Evolutionary conservation across 140 eudicot genomes (phyloP).

Genomic region (Bidens hawaiensis): DNA sequence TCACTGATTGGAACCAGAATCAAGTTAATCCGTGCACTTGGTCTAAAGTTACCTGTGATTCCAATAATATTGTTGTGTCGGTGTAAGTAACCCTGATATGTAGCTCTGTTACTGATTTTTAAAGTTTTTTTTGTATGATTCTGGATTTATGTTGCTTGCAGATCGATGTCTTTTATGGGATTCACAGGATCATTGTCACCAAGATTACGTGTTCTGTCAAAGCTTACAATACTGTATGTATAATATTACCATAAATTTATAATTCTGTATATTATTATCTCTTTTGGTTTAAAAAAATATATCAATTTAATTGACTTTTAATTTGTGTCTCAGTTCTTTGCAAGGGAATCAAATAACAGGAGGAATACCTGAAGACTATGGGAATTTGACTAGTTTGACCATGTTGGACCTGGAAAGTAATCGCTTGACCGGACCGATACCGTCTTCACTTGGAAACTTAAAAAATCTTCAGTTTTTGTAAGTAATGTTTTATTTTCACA

Average conservation of each 20-base stretch:
- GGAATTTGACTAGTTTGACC: slow-evolving; percentile 70
- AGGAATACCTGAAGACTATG: slow-evolving; percentile 75
- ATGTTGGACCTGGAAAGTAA: slow-evolving; percentile 79
- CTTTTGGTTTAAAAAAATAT: not conserved
- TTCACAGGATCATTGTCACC: no score
- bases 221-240: slow-evolving; percentile 75
- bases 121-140: not conserved
- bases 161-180: slow-evolving; percentile 83
- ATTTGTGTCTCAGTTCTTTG: slow-evolving; percentile 42
- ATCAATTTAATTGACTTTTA: not conserved
- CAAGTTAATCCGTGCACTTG: slow-evolving; percentile 51
- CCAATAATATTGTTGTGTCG: no score
- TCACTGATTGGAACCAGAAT: no score
- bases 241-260: slow-evolving; percentile 6
- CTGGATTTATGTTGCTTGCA: slow-evolving; percentile 24
- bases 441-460: slow-evolving; percentile 85
- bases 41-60: slow-evolving; percentile 51
- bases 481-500: slow-evolving; percentile 23
- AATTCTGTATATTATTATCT: not conserved
- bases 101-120: no score
- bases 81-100: no score
- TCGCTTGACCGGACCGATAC: slow-evolving; percentile 73
- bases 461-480: slow-evolving; percentile 71
- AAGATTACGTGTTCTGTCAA: no score
- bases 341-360: slow-evolving; percentile 90